Conservation (phyloP, 345 rosid species). For the Dimocarpus longan region DNA sequence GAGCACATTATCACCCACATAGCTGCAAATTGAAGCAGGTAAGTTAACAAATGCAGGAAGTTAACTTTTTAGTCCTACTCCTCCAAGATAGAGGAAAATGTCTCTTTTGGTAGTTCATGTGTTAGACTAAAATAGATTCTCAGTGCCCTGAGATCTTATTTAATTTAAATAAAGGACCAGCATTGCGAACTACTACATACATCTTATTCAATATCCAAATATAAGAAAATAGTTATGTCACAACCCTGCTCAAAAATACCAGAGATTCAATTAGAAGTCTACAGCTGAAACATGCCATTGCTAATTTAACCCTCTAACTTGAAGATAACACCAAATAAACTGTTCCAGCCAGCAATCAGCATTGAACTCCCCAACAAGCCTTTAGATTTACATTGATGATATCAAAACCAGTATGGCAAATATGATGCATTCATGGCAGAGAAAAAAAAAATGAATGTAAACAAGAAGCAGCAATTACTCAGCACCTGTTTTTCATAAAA, state of each 20-base stretch:
- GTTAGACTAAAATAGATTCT: not conserved
- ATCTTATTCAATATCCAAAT: not conserved
- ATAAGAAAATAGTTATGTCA: not conserved
- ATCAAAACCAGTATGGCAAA: not conserved
- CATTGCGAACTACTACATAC: not conserved
- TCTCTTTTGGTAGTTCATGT: not conserved
- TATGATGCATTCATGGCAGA: not conserved
- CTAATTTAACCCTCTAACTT: not conserved
- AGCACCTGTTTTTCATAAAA: not conserved
- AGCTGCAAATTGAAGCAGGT: not conserved
- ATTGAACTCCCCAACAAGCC: not conserved
- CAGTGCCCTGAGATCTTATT: not conserved
- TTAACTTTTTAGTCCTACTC: not conserved
- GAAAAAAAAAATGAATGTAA: not conserved
- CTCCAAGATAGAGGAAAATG: not conserved
- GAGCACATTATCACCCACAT: constrained; percentile 3
- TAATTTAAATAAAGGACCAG: not conserved
- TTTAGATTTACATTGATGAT: not conserved
- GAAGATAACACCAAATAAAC: not conserved
- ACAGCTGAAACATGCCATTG: not conserved
- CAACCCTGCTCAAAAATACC: not conserved
- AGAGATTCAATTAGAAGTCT: not conserved
- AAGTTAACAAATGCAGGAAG: not conserved
- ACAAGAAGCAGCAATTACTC: not conserved
- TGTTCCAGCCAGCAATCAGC: constrained; percentile 6